A percentile compares a stretch with the other conserved stretches of the same genome.
phyloP scores from a whole-genome alignment of 2,329 filamentous ascomycete genomes.

The Malbranchea zuffiana region DNA sequence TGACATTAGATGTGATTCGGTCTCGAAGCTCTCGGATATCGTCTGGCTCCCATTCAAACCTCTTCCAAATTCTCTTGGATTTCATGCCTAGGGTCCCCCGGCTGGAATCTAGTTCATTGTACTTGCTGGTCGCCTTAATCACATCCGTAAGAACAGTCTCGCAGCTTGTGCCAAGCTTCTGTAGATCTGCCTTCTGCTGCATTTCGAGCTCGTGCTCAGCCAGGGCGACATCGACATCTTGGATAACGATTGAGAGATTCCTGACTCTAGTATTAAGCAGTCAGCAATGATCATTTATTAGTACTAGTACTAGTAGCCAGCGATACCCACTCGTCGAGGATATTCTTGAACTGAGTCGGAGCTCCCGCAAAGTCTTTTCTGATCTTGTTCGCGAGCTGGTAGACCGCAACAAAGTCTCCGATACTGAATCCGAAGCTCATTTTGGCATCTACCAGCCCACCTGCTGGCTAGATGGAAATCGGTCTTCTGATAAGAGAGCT shows the following conservation, averaged over 20 bases:
- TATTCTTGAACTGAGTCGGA: slow-evolving; percentile 20
- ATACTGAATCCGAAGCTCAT: slow-evolving; percentile 30
- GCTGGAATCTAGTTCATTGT: too few species aligned
- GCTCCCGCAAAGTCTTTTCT: slow-evolving; percentile 21
- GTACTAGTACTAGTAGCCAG: neutral
- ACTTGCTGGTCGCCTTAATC: too few species aligned
- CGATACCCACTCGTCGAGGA: slow-evolving; percentile 18
- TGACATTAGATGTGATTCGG: too few species aligned
- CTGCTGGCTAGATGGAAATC: too few species aligned
- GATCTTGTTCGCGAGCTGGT: slow-evolving; percentile 20
- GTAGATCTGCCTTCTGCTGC: slow-evolving; percentile 16
- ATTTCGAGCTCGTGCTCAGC: slow-evolving; percentile 12
- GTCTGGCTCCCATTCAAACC: too few species aligned
- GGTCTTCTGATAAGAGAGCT: too few species aligned
- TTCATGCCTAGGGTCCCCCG: too few species aligned
- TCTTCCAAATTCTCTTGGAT: too few species aligned
- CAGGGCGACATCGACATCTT: slow-evolving; percentile 19
- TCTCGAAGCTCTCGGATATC: too few species aligned
- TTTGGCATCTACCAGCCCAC: too few species aligned
- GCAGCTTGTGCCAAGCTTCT: slow-evolving; percentile 14
- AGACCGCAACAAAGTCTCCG: slow-evolving; percentile 25
- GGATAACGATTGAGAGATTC: slow-evolving; percentile 21
- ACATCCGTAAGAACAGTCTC: slow-evolving; percentile 14
- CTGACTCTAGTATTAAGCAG: slow-evolving; percentile 18
- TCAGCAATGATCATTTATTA: neutral